Conservation (phyloP, 2,329 filamentous ascomycete genomes). For the Neurospora sp. region DNA sequence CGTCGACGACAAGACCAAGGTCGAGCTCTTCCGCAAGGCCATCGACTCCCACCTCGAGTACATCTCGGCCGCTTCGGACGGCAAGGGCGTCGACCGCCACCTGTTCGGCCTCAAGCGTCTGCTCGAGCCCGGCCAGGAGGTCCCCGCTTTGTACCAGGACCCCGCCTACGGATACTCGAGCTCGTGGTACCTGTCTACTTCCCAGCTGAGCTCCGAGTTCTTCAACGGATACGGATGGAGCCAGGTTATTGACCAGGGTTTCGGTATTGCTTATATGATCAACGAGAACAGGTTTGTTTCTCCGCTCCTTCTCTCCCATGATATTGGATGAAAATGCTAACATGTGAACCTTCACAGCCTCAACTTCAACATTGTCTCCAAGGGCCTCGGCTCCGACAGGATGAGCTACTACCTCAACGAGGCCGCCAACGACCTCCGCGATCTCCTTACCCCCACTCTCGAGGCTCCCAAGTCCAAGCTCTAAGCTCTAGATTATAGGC, state of each 20-base stretch:
- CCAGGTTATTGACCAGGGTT: constrained; percentile 91
- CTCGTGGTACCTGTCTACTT: constrained; percentile 83
- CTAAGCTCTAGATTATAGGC: constrained; percentile 32
- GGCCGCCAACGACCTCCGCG: constrained; percentile 80
- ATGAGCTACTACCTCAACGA: constrained; percentile 97
- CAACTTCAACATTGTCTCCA: constrained; percentile 97
- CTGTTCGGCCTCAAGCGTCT: constrained; percentile 96
- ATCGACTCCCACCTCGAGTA: constrained; percentile 79
- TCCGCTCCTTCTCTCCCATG: background rate
- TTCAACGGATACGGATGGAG: constrained; percentile 99
- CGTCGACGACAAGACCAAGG: constrained; percentile 52
- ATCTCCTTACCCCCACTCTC: constrained; percentile 71
- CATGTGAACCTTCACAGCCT: constrained; percentile 44
- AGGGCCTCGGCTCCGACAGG: constrained; percentile 77
- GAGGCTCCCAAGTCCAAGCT: constrained; percentile 79
- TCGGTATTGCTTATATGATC: constrained; percentile 99
- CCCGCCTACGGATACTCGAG: constrained; percentile 74
- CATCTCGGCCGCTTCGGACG: constrained; percentile 79
- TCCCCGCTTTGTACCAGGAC: constrained; percentile 79
- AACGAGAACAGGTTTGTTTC: constrained; percentile 78
- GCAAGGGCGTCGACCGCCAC: constrained; percentile 89
- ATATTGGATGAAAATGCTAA: background rate
- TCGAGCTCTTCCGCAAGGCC: constrained; percentile 72
- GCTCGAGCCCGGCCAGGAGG: constrained; percentile 65
- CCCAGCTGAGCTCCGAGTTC: constrained; percentile 88